Base-by-base conservation (phyloP, 2,329 filamentous ascomycete genomes). In the Penicillium sp. region DNA sequence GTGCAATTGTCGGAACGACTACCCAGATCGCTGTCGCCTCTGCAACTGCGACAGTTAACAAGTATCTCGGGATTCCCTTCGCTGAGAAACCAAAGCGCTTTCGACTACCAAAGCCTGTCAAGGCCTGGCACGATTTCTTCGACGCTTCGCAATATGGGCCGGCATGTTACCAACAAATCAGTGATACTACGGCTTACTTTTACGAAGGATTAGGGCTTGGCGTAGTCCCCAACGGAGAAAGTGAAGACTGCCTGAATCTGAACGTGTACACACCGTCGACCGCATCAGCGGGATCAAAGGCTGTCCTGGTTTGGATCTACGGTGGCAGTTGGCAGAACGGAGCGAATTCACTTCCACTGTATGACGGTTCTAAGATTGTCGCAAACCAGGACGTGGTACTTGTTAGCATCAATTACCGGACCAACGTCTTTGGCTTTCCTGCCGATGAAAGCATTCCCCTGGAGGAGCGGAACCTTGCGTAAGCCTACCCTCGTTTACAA, bases 191-290 rank as follows among this genome's bases (percentile, higher is more conserved):
- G 2, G 45, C 41, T 11, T 21, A 45, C 13, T 54, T 31, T n/a
- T 54, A 60, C 15, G 50, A 60, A 26, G 57, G 57, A 5, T 31
- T 35, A 9, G 48, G 19, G n/a, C 31, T 54, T 11, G 57, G 57
- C 7, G 41, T 49, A 13, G 52, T 48, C 15, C 57, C 50, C 7
- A 54, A 47, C 7, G 68, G 66, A 5, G 73, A 75, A 51, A 72
- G 68, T 21, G 74, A 76, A 48, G 73, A 76, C 55, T 76, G 74
- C 59, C 64, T 76, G 8, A 70, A 71, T 41, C 55, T 76, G n/a
- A 75, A 76, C 48, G 62, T 76, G 17, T 76, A 29, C 44, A 48
- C 57, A 2, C 56, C 56, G 0, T 48, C 50, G 5, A 21, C 47
- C 4, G 49, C 57, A 15, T 54, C 50, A 5, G 19, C 57, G 4